Conservation (phyloP, 768 basidiomycete species). For the Naganishia friedmannii region DNA sequence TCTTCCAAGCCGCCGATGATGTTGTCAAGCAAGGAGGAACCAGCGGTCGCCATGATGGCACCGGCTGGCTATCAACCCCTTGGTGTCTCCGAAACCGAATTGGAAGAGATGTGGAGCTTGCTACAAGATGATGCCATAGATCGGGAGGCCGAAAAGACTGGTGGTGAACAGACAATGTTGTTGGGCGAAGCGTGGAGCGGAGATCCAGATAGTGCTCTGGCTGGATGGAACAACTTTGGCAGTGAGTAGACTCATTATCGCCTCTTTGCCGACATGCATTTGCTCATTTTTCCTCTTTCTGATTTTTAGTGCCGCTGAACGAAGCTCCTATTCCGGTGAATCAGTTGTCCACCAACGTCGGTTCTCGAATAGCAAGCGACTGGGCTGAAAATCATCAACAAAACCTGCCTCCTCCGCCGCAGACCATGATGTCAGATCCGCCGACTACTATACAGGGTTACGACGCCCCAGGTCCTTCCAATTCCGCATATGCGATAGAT, state of each 20-base stretch:
- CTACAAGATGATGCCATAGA: conserved; percentile 32
- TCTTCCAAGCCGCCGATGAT: neutral
- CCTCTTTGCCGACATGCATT: neutral
- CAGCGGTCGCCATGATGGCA: conserved; percentile 12
- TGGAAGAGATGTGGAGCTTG: conserved; percentile 41
- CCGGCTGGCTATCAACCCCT: neutral
- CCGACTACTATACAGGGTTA: neutral
- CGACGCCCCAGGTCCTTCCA: neutral
- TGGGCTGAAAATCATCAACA: neutral
- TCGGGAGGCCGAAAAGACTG: neutral
- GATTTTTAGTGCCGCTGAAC: neutral
- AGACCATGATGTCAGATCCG: neutral
- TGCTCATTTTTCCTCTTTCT: neutral
- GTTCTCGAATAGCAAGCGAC: conserved; percentile 6
- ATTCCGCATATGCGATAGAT: neutral
- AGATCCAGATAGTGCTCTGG: neutral
- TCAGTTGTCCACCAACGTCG: neutral
- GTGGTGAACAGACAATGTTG: neutral
- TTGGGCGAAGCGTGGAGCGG: conserved; percentile 13
- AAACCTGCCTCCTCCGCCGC: neutral
- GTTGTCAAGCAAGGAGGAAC: conserved; percentile 1
- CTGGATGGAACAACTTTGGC: conserved; percentile 18
- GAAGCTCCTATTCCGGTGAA: neutral
- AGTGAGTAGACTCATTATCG: neutral
- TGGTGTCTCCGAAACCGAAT: conserved; percentile 33